Percentiles rank a stretch among this genome's conserved stretches.
Evolutionary conservation across 2,329 filamentous ascomycete genomes (phyloP).

Genomic region (Talaromyces pinophilus): DNA sequence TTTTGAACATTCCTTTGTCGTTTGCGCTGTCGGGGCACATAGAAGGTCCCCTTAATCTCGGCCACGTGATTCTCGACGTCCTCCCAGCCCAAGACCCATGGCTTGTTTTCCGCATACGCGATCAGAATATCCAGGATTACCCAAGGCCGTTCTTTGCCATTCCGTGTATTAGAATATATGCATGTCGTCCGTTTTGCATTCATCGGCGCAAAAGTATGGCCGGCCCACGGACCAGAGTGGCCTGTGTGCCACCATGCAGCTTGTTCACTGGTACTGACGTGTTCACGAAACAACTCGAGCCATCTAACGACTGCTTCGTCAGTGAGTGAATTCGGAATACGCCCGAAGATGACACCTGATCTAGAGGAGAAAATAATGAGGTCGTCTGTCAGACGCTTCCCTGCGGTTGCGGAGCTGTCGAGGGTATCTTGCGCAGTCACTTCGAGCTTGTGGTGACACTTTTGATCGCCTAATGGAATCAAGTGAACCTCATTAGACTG

Average conservation of each 20-base stretch:
- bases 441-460: slow-evolving; percentile 1
- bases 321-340: slow-evolving; percentile 9
- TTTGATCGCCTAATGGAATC: background rate
- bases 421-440: slow-evolving; percentile 6
- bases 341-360: slow-evolving; percentile 14
- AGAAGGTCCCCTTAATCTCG: slow-evolving; percentile 1
- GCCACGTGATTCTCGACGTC: background rate
- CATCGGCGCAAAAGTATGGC: slow-evolving; percentile 7
- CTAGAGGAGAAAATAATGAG: slow-evolving; percentile 10
- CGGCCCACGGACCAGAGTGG: slow-evolving; percentile 2
- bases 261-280: background rate
- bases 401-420: background rate
- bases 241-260: slow-evolving; percentile 15
- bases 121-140: background rate
- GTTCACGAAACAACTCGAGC: background rate
- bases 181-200: background rate
- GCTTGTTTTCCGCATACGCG: slow-evolving; percentile 4
- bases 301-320: slow-evolving; percentile 1
- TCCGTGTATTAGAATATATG: background rate
- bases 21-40: slow-evolving; percentile 7
- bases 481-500: slow-evolving; percentile 3
- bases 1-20: background rate
- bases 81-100: background rate
- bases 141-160: background rate
- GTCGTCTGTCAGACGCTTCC: slow-evolving; percentile 1